These are phyloP conservation scores for Vishniacozyma victoriae DNA, from an alignment of 768 basidiomycete species.

Conservation along the genomic window DNA sequence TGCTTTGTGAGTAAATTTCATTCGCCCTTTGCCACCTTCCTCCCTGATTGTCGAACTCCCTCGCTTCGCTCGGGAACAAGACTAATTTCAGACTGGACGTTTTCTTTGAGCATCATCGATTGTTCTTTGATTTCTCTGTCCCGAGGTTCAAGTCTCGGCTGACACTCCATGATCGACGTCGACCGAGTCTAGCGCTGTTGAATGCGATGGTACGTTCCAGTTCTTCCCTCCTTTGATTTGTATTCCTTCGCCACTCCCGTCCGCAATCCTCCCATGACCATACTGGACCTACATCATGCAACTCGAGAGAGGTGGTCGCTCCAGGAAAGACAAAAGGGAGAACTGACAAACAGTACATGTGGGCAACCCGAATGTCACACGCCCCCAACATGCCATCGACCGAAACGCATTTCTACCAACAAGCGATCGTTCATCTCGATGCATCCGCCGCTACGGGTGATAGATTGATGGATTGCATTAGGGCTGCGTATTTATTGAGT, in stretches of 20 bases:
- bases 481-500: conserved; percentile 32
- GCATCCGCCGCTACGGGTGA: conserved; percentile 22
- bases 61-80: no score
- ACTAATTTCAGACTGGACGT: conserved; percentile 28
- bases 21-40: not conserved
- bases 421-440: conserved; percentile 22
- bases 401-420: conserved; percentile 25
- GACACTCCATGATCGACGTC: conserved; percentile 26
- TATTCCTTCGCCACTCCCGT: not conserved
- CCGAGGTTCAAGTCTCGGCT: conserved; percentile 34
- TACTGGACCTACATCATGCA: no score
- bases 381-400: conserved; percentile 15
- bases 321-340: not conserved
- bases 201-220: conserved; percentile 34
- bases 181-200: conserved; percentile 29
- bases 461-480: conserved; percentile 28
- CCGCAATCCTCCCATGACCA: not conserved
- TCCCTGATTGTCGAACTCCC: not conserved
- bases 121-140: conserved; percentile 40
- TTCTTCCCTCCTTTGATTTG: not conserved
- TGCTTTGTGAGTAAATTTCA: conserved; percentile 17
- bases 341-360: conserved; percentile 27
- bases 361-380: conserved; percentile 33
- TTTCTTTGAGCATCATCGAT: conserved; percentile 27
- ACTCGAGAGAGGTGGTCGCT: not conserved